Evolutionary conservation across 768 basidiomycete species (phyloP), one percentile per base, ranked within the genome.

Genomic region (Tricholoma flavovirens): DNA sequence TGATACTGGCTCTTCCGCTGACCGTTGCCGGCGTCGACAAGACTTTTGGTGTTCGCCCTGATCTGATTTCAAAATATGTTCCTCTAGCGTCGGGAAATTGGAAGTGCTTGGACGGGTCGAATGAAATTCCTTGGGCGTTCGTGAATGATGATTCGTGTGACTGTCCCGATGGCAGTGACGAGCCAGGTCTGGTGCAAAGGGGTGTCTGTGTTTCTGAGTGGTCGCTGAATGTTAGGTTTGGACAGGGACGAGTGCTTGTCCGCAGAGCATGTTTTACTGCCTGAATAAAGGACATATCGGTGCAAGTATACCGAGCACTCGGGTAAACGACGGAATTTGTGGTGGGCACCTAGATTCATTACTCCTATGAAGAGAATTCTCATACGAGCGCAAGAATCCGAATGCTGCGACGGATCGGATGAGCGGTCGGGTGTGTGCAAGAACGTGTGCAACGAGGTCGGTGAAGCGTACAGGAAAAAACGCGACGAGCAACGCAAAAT

Each of bases 351-450:
- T 36, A 32, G 3, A 11, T 5, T n/a, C 15, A 12, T 1, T 17
- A 5, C 40, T 11, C 40, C 26, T 12, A 9, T 19, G 17, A 1
- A 30, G 19, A 30, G 22, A 10, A 33, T 26, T 50, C 62, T 71
- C 40, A 74, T 48, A 19, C 4, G 10, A 10, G 14, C 3, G 17
- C 5, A 61, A 97, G 96, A 99, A 68, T 78, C 81, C 0, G 83
- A 92, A 66, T 99, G 96, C 64, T 99, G 96, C 65, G 96, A 99
- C 62, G 96, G 96, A 11, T 93, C 93, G 0, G 96, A 99, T 70
- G 97, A 99, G 72, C 79, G 76, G 22, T 70, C 81, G 9, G 93
- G 93, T 15, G 76, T 87, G 14, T 99, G 97, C 69, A 71, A 78
- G 33, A 85, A 97, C 68, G 73, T 72, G 2, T 99, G 97, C 68